A percentile compares a stretch with the other conserved stretches of the same genome.
Conservation (phyloP, 345 rosid species). For the Gossypium australe region DNA sequence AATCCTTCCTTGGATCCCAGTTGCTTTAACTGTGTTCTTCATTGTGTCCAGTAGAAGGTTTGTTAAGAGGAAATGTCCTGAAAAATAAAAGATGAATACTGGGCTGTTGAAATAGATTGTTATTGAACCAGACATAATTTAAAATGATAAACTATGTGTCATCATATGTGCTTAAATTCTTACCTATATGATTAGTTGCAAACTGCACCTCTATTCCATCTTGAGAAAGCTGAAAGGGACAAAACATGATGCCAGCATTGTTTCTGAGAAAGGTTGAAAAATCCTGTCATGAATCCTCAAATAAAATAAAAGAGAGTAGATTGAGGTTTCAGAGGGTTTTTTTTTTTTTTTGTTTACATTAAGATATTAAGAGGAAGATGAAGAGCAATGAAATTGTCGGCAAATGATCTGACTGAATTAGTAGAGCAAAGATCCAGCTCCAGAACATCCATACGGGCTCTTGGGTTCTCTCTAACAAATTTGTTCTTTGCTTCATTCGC, state of each 20-base stretch:
- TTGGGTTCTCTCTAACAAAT: conserved; percentile 23
- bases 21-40: conserved; percentile 52
- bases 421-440: conserved; percentile 50
- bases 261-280: conserved; percentile 34
- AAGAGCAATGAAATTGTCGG: conserved; percentile 39
- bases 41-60: conserved; percentile 74
- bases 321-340: neutral
- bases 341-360: conserved; percentile 27
- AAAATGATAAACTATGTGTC: too few relatives aligned
- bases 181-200: conserved; percentile 69
- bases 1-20: conserved; percentile 72
- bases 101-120: neutral
- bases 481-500: conserved; percentile 54
- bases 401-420: conserved; percentile 42
- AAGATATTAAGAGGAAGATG: conserved; percentile 58
- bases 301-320: neutral
- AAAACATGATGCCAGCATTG: conserved; percentile 78
- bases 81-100: conserved; percentile 13
- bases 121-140: too few relatives aligned
- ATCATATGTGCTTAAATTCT: neutral
- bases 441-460: conserved; percentile 42
- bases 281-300: neutral
- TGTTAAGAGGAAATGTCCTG: conserved; percentile 91
- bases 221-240: conserved; percentile 57
- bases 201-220: conserved; percentile 63